Conservation (phyloP, 495 filamentous ascomycete genomes). For the Corynascus novoguineensis region DNA sequence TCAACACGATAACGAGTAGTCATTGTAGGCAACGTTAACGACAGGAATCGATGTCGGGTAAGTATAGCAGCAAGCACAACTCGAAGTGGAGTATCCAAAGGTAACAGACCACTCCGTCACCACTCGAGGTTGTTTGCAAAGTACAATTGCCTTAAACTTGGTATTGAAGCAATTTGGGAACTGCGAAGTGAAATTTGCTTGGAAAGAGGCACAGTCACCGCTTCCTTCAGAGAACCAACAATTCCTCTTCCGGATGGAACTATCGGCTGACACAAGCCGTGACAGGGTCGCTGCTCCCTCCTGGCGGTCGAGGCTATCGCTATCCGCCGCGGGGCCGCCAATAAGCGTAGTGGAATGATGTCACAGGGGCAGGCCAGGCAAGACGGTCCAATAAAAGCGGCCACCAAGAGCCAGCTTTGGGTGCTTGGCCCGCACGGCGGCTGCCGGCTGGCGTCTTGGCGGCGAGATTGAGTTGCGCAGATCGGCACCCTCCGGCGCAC, state of each 20-base stretch:
- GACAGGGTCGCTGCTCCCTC: not conserved
- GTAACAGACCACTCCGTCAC: too few species aligned
- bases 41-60: too few species aligned
- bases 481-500: slow-evolving; percentile 13
- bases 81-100: too few species aligned
- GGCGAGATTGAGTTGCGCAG: not conserved
- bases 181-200: too few species aligned
- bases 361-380: slow-evolving; percentile 23
- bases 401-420: not conserved
- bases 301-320: slow-evolving; percentile 7
- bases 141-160: too few species aligned
- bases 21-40: too few species aligned
- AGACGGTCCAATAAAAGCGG: slow-evolving; percentile 2
- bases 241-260: slow-evolving; percentile 3
- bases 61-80: too few species aligned
- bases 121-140: too few species aligned
- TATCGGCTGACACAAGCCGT: slow-evolving; percentile 15
- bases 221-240: slow-evolving; percentile 6
- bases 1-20: slow-evolving; percentile 89
- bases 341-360: slow-evolving; percentile 23
- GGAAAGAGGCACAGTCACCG: slow-evolving; percentile 14
- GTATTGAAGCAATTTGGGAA: too few species aligned
- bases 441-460: slow-evolving; percentile 13
- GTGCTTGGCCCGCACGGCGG: not conserved
- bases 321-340: slow-evolving; percentile 12